A percentile compares a stretch with the other conserved stretches of the same genome.
phyloP scores from a whole-genome alignment of 176 grass and related monocot species.

The Carex pumila region DNA sequence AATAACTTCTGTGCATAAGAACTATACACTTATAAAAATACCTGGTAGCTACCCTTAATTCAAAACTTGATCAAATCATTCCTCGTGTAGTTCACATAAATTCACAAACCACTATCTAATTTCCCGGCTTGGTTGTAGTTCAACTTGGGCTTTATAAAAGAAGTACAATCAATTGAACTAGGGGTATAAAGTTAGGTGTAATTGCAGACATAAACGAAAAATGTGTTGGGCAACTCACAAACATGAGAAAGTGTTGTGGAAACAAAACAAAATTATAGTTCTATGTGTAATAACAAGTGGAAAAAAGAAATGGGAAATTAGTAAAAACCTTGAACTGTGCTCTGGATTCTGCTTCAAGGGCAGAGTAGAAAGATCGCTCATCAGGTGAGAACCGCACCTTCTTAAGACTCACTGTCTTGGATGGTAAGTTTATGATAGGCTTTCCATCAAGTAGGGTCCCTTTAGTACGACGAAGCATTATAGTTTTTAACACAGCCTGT shows the following conservation, averaged over 20 bases:
- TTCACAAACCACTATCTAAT: constrained; percentile 5
- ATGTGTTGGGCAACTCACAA: not conserved
- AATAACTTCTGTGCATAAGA: not conserved
- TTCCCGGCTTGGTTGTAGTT: not conserved
- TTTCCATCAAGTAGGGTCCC: constrained; percentile 76
- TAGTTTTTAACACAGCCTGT: constrained; percentile 86
- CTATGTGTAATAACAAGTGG: not conserved
- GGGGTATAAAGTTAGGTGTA: constrained; percentile 1
- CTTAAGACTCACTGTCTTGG: constrained; percentile 80
- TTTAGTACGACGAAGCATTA: constrained; percentile 99
- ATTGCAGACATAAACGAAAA: not conserved
- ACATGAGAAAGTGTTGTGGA: not conserved
- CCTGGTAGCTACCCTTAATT: not conserved
- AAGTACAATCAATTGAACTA: not conserved
- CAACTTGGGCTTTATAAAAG: not conserved
- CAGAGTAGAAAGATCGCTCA: constrained; percentile 81
- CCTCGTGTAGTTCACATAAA: not conserved
- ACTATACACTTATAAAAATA: not conserved
- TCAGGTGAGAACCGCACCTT: constrained; percentile 64
- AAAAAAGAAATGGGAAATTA: not conserved
- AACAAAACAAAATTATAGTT: not conserved
- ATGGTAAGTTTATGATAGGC: constrained; percentile 79
- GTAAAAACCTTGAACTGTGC: constrained; percentile 86
- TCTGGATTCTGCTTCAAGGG: constrained; percentile 80
- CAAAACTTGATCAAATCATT: constrained; percentile 6